Evolutionary conservation across 176 grass and related monocot genomes (phyloP), one percentile per base, ranked within the genome.

Genomic region (Oryza officinalis): DNA sequence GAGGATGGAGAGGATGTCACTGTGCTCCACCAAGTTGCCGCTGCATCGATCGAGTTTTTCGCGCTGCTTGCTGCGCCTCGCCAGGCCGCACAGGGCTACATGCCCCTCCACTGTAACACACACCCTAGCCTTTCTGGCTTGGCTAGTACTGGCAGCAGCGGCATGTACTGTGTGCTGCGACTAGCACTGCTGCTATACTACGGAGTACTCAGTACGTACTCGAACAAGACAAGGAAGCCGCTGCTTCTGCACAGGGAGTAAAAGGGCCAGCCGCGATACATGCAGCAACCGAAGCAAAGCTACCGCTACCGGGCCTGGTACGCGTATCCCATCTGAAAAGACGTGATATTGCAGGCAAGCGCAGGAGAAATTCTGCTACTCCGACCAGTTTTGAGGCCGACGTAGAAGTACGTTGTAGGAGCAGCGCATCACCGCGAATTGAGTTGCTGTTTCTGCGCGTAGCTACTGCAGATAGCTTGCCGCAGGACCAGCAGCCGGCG

Each of bases 21-120:
- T 75, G 60, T 74, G 28, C 59, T 74, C 54, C 15, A 40, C 17
- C 69, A 40, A 75, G 81, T 49, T 74, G 69, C 81, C 40, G 70
- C 40, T 74, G 52, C 80, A 61, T 61, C 22, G 57, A 10, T 61
- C 57, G 57, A 61, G 57, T 61, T 61, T 61, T 61, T 61, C 57
- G 57, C 57, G 57, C 20, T 64, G 79, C 63, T 37, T 10, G 33
- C 71, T 49, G 30, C 46, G 65, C 45, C n/a, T 23, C 3, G 31
- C 80, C 80, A 61, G 49, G 20, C 0, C 12, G 43, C 71, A 63
- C 80, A 82, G n/a, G 11, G 10, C 45, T 73, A 73, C 38, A 74
- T 83, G 81, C 81, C 27, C 11, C 27, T 73, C 37, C 5, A 65
- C 80, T 81, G 45, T 63, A 23, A 75, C 18, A 54, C 10, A 54